Percentiles rank a stretch among this genome's conserved stretches.
Evolutionary conservation across 345 rosid genomes (phyloP).

Genomic region (Salix purpurea): DNA sequence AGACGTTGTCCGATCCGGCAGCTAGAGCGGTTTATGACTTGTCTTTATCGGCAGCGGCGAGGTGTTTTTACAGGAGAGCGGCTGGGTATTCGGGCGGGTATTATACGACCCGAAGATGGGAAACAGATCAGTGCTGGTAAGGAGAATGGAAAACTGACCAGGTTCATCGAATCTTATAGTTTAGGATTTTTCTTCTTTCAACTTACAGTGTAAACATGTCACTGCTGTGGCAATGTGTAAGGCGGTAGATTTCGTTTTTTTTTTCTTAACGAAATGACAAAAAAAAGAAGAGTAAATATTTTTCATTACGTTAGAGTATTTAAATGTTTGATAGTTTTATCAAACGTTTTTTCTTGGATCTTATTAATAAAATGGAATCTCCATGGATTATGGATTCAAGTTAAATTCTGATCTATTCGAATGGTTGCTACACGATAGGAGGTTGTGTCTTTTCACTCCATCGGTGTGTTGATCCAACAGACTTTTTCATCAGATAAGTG

Average conservation of each 20-base stretch:
- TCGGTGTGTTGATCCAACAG: too few species aligned
- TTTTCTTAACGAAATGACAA: neutral
- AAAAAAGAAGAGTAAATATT: neutral
- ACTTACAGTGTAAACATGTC: neutral
- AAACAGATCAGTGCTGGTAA: constrained; percentile 93
- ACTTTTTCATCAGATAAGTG: too few species aligned
- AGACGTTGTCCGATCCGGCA: constrained; percentile 65
- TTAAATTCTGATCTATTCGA: too few species aligned
- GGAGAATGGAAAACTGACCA: neutral
- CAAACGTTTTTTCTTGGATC: too few species aligned
- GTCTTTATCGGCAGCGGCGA: constrained; percentile 32
- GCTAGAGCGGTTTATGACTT: constrained; percentile 68
- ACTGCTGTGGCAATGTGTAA: neutral
- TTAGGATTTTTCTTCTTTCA: neutral
- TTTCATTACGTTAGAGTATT: too few species aligned
- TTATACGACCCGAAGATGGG: constrained; percentile 63
- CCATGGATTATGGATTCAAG: too few species aligned
- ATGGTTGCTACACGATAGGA: too few species aligned
- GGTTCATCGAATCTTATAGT: neutral
- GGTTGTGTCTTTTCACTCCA: too few species aligned
- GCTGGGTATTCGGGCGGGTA: constrained; percentile 17
- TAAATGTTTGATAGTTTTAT: too few species aligned
- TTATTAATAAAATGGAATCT: too few species aligned
- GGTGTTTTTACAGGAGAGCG: neutral
- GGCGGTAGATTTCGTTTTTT: neutral